Base-by-base conservation (phyloP, 225 moss, liverwort and hornwort species). In the Bryum argenteum region DNA sequence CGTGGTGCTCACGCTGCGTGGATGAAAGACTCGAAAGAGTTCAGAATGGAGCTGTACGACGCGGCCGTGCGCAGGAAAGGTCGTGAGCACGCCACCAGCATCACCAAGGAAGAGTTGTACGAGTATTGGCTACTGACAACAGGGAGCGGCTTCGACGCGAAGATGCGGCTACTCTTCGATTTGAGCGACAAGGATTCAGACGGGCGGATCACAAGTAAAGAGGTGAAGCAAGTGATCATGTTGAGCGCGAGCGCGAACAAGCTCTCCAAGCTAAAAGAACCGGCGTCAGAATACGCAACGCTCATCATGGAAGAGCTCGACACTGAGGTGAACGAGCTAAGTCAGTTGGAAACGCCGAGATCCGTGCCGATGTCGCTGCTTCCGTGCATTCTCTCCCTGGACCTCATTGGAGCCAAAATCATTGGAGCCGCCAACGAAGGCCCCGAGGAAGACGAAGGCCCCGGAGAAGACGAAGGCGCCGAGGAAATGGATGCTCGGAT, bases 261-360 rank as follows among this genome's bases (percentile, higher is more conserved):
- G n/a, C n/a, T n/a, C n/a, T n/a, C n/a, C n/a, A n/a, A n/a, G n/a
- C n/a, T n/a, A n/a, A n/a, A n/a, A n/a, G n/a, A n/a, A n/a, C n/a
- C n/a, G n/a, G n/a, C n/a, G n/a, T n/a, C n/a, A n/a, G n/a, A n/a
- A n/a, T n/a, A n/a, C 61, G 98, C 98, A 14, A 85, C 85, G 6
- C 83, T 98, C 23, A 98, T 98, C 56, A 98, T 98, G 98, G 98
- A 98, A 71, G 98, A 94, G 73, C 91, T 98, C 18, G 98, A 98
- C 66, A 87, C 83, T 22, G 80, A 94, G 26, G 22, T 80, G 20
- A 70, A 75, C n/a, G 98, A 92, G 83, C 65, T 98, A 61, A 87
- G 84, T 43, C 84, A 98, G 65, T 87, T 98, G 20, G 91, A 94
- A 81, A 84, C 84, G 9, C 77, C 94, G 69, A 91, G 94, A 83